Evolutionary conservation across 495 filamentous ascomycete species (phyloP), one percentile per base, ranked within the genome.

Genomic region (Neurospora sp.): DNA sequence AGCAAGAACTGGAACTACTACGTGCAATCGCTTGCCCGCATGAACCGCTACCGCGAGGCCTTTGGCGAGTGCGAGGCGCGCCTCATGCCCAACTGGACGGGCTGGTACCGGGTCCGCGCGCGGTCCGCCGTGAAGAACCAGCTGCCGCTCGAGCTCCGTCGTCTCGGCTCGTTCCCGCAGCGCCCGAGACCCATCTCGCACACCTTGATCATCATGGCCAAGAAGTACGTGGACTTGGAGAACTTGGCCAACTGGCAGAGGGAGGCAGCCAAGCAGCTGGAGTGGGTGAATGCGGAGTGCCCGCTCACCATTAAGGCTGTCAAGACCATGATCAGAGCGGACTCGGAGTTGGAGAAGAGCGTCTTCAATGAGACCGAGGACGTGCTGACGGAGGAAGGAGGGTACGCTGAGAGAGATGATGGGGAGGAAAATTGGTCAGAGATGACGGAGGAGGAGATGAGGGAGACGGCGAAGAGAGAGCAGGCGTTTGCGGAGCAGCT

Each of bases 51-150:
- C 72, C 77, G 78, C 35, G 73, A 80, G 35, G 92, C 93, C 46
- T 96, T 96, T 78, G 70, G 77, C 40, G 75, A 88, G 27, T 94
- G 91, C 81, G 94, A 97, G 81, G 74, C 82, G 14, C 85, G 89
- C 40, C 88, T 97, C 72, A 94, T 95, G 88, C 87, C 87, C 6
- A 83, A 87, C 59, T 96, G 92, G 87, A 85, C 85, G 3, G 92
- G 92, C 27, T 97, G 94, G 94, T 74, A 71, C 14, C 44, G 71
- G 3, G 76, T 76, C 38, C 81, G 80, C 8, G 48, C 14, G 7
- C 73, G 39, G 22, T 72, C 75, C 27, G 70, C 73, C 35, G 20
- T 73, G 46, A 74, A 74, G 71, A 74, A 71, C 70, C 69, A 73
- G 35, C 69, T 85, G 20, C 77, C 84, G 16, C 78, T 84, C 10